phyloP scores from a whole-genome alignment of 768 basidiomycete species.

The Termitomyces sp. region DNA sequence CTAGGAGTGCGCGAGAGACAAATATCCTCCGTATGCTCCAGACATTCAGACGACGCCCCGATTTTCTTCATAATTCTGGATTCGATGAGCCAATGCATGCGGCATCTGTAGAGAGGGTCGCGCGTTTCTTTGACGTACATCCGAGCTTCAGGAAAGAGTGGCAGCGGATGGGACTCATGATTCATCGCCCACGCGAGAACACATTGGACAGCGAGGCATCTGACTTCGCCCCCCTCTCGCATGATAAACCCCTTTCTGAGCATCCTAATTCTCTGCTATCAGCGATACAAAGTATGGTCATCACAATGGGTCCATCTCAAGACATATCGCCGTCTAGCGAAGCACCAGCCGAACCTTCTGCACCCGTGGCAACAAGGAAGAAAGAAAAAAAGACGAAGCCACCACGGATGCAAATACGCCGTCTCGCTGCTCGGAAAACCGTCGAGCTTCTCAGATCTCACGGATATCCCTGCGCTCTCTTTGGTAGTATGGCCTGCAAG shows the following conservation, averaged over 20 bases:
- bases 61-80: slow-evolving; percentile 2
- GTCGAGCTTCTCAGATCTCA: slow-evolving; percentile 6
- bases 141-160: slow-evolving; percentile 9
- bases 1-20: not conserved
- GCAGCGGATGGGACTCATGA: slow-evolving; percentile 11
- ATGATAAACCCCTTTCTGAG: not conserved
- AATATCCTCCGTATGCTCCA: slow-evolving; percentile 8
- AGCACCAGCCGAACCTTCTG: not conserved
- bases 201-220: not conserved
- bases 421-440: slow-evolving; percentile 9
- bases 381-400: slow-evolving; percentile 2
- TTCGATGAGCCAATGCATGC: slow-evolving; percentile 10
- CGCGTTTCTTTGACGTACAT: slow-evolving; percentile 4
- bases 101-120: slow-evolving; percentile 1
- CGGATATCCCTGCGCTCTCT: slow-evolving; percentile 9
- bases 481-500: slow-evolving; percentile 17
- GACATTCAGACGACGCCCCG: not conserved
- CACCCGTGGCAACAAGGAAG: not conserved
- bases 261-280: not conserved
- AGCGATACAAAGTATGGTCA: not conserved
- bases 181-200: not conserved
- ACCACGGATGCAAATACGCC: slow-evolving; percentile 10
- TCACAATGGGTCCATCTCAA: not conserved
- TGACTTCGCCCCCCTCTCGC: not conserved
- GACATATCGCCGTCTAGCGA: not conserved